Evolutionary conservation across 176 grass and related monocot species (phyloP), one percentile per base, ranked within the genome.

Genomic region (Rhipidocladum racemiflorum): DNA sequence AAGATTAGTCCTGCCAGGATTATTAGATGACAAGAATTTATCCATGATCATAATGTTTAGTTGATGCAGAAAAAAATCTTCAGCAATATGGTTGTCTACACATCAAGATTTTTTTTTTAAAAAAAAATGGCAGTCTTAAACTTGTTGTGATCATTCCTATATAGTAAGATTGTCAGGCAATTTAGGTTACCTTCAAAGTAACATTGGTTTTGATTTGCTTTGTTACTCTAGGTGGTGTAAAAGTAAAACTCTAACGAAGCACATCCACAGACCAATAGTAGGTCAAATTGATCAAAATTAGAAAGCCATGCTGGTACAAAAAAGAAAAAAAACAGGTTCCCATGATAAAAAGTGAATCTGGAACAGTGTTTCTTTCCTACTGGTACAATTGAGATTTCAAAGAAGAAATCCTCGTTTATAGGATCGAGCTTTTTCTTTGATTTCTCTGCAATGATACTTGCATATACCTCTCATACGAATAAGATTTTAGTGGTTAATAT

Each of bases 211-310:
- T 24, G 16, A 71, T 30, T 48, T 30, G 14, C 16, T 81, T 46
- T 43, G 24, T 59, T 57, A 56, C 27, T 18, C 48, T 36, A 68
- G 40, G 28, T 68, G 9, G 20, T 70, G 11, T 49, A 87, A n/a
- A 54, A 60, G 44, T 65, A 79, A 38, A 79, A 16, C 43, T 76
- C 35, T 44, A 71, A 78, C 78, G 8, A 82, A 83, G 78, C 18
- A 77, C 25, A 78, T 56, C 45, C 6, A 83, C 57, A 62, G n/a
- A n/a, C n/a, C n/a, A n/a, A n/a, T n/a, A n/a, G 30, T 9, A 68
- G 16, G 17, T 14, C 8, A 60, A 63, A 57, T 44, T 12, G 29
- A 87, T 59, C 60, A 62, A 74, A 88, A 30, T 60, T 28, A 78
- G 28, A n/a, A n/a, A n/a, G n/a, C n/a, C n/a, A 20, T 76, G 38